phyloP scores from a whole-genome alignment of 768 basidiomycete genomes.

The Mycena olivaceomarginata region DNA sequence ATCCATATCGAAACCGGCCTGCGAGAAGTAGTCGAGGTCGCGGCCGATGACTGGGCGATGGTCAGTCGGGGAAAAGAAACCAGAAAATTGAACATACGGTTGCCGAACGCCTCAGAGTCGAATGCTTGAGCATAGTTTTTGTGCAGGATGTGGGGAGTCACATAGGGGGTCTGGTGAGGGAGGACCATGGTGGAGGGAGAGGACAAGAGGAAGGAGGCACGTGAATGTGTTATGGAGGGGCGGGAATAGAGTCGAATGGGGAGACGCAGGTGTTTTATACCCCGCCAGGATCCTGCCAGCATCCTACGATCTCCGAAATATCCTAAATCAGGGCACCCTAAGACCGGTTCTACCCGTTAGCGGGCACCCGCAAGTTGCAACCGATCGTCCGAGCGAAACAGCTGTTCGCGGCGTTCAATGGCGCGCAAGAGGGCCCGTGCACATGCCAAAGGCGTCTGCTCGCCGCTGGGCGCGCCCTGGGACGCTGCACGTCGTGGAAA shows the following conservation, averaged over 20 bases:
- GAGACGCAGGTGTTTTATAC: conserved; percentile 55
- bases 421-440: background rate
- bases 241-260: conserved; percentile 4
- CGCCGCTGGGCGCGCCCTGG: conserved; percentile 16
- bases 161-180: conserved; percentile 86
- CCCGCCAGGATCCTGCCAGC: conserved; percentile 43
- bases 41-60: conserved; percentile 84
- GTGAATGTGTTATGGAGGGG: background rate
- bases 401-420: conserved; percentile 11
- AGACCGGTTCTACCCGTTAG: conserved; percentile 42
- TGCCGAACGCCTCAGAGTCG: conserved; percentile 77
- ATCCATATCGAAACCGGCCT: conserved; percentile 99
- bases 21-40: conserved; percentile 97
- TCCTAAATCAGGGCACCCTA: conserved; percentile 36
- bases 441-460: conserved; percentile 13
- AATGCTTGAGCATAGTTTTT: conserved; percentile 87
- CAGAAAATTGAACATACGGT: conserved; percentile 65
- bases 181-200: conserved; percentile 72
- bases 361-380: conserved; percentile 26
- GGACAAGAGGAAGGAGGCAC: conserved; percentile 13
- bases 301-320: conserved; percentile 62
- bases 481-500: conserved; percentile 25
- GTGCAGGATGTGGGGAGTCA: conserved; percentile 93
- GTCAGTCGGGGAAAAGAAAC: conserved; percentile 34
- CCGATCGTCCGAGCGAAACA: conserved; percentile 10